These are phyloP conservation scores for Colletotrichum coccodes DNA, from an alignment of 2,329 filamentous ascomycete genomes.

Conservation along the genomic window DNA sequence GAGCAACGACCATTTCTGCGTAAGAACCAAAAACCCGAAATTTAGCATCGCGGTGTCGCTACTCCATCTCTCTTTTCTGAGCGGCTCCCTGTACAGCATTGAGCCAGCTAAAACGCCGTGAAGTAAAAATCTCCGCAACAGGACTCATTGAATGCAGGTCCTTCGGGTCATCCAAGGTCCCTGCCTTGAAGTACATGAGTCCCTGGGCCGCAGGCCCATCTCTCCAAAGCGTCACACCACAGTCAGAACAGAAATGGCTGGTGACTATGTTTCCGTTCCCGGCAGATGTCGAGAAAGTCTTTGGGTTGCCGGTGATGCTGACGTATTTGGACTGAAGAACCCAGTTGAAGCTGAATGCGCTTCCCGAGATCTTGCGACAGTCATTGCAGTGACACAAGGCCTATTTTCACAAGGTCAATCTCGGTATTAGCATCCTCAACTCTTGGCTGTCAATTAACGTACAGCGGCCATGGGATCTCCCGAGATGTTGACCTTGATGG, in stretches of 20 bases:
- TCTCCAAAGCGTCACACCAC: slow-evolving; percentile 13
- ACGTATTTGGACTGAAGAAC: not conserved
- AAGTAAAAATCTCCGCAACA: slow-evolving; percentile 11
- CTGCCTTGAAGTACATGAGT: slow-evolving; percentile 15
- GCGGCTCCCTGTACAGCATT: not conserved
- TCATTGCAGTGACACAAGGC: slow-evolving; percentile 22
- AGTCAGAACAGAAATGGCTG: slow-evolving; percentile 11
- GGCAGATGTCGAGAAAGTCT: not conserved
- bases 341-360: slow-evolving; percentile 18
- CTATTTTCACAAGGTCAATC: not conserved
- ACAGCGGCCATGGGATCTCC: slow-evolving; percentile 10
- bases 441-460: not conserved
- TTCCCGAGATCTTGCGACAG: slow-evolving; percentile 21
- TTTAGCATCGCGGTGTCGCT: no score
- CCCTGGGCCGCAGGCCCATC: not conserved
- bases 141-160: not conserved
- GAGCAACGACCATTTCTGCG: no score
- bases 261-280: slow-evolving; percentile 18
- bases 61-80: slow-evolving; percentile 16
- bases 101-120: not conserved
- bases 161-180: not conserved
- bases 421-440: not conserved
- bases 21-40: no score
- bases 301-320: not conserved
- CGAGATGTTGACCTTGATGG: slow-evolving; percentile 1